A percentile compares a stretch with the other conserved stretches of the same genome.
phyloP scores from a whole-genome alignment of 805 yeast genomes.

The Metschnikowia shivogae region DNA sequence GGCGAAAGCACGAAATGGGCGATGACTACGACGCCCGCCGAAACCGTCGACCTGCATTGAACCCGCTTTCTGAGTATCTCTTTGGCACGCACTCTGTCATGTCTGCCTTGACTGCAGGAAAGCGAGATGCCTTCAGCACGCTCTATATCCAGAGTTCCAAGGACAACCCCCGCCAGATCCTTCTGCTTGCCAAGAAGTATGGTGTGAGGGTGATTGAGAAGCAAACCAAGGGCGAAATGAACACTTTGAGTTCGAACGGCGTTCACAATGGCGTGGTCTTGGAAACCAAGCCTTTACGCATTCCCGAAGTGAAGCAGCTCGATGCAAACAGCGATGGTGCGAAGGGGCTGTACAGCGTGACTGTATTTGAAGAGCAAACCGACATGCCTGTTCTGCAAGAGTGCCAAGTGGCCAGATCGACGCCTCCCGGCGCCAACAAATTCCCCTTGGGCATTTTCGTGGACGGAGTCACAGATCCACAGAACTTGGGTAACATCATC shows the following conservation, averaged over 20 bases:
- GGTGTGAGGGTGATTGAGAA: slow-evolving; percentile 36
- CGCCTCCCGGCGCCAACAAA: slow-evolving; percentile 10
- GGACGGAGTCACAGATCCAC: slow-evolving; percentile 83
- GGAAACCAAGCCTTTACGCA: slow-evolving; percentile 55
- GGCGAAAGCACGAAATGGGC: slow-evolving; percentile 20
- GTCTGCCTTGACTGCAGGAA: slow-evolving; percentile 59
- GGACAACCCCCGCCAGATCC: slow-evolving; percentile 38
- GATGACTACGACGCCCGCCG: slow-evolving; percentile 9
- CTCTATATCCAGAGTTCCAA: slow-evolving; percentile 45
- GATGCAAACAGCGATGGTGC: slow-evolving; percentile 20
- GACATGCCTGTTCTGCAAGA: not conserved
- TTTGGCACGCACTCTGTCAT: slow-evolving; percentile 74
- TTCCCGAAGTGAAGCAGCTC: slow-evolving; percentile 25
- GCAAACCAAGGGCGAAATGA: slow-evolving; percentile 49
- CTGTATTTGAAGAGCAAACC: slow-evolving; percentile 12
- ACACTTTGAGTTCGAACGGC: slow-evolving; percentile 57
- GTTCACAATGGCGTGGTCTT: slow-evolving; percentile 80
- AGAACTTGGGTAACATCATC: slow-evolving; percentile 78
- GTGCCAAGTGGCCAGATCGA: slow-evolving; percentile 20
- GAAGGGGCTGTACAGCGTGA: slow-evolving; percentile 18
- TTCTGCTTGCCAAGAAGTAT: slow-evolving; percentile 42
- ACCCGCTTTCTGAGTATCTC: slow-evolving; percentile 61
- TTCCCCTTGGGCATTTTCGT: slow-evolving; percentile 68
- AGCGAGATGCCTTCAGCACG: slow-evolving; percentile 50
- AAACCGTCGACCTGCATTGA: slow-evolving; percentile 17